phyloP scores from a whole-genome alignment of 2,329 filamentous ascomycete genomes.

The Esteya vermicola region DNA sequence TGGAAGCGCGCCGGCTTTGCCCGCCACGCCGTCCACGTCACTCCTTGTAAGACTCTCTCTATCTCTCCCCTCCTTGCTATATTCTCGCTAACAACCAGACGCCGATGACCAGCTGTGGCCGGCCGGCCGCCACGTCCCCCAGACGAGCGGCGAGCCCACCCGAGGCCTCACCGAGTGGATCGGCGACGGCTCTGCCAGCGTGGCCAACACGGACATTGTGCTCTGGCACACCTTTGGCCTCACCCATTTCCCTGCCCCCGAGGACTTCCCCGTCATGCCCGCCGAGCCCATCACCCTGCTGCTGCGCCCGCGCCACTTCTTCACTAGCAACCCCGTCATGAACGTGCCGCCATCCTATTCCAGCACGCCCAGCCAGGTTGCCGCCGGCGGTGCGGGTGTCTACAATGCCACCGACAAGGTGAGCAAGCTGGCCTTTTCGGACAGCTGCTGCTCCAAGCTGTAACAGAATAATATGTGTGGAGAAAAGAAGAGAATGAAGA shows the following conservation, averaged over 20 bases:
- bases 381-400: conserved; percentile 26
- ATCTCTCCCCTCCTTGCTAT: neutral
- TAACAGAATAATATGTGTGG: too few species aligned
- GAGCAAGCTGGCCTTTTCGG: conserved; percentile 22
- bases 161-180: conserved; percentile 65
- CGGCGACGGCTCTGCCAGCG: conserved; percentile 48
- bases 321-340: conserved; percentile 61
- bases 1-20: conserved; percentile 87
- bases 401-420: conserved; percentile 33
- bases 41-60: conserved; percentile 55
- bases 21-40: conserved; percentile 75
- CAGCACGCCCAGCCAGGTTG: conserved; percentile 56
- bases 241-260: conserved; percentile 76
- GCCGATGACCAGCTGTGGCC: conserved; percentile 71
- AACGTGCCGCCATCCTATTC: conserved; percentile 68
- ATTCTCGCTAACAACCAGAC: conserved; percentile 31
- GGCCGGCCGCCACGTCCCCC: conserved; percentile 74
- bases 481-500: too few species aligned
- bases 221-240: conserved; percentile 56
- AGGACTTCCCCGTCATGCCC: conserved; percentile 90
- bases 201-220: conserved; percentile 63
- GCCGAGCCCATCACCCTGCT: conserved; percentile 72
- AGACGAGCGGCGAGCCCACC: conserved; percentile 69
- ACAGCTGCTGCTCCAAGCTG: conserved; percentile 10
- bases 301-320: conserved; percentile 70